These are phyloP conservation scores for Avena eriantha DNA, from an alignment of 176 grass and related monocot genomes.

Conservation along the genomic window DNA sequence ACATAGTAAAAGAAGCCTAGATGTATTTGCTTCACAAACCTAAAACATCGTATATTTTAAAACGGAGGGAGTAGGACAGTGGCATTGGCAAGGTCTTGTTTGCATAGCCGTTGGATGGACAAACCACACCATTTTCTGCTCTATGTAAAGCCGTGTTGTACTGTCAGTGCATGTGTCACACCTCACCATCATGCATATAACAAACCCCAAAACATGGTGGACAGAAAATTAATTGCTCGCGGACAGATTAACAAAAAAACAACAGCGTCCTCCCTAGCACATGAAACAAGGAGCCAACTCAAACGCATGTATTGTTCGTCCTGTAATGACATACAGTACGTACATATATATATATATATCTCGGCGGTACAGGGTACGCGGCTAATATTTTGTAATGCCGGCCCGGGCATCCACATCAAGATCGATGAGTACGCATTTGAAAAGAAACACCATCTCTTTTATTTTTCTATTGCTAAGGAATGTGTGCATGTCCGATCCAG, in stretches of 20 bases:
- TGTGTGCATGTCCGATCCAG: constrained; percentile 25
- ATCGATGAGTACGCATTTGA: constrained; percentile 5
- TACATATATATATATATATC: background rate
- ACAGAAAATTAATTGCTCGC: constrained; percentile 11
- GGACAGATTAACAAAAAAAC: constrained; percentile 30
- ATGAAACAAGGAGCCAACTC: constrained; percentile 40
- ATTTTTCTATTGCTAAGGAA: constrained; percentile 47
- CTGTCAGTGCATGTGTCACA: constrained; percentile 38
- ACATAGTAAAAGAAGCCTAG: no score
- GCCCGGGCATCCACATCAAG: background rate
- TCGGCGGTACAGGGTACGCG: background rate
- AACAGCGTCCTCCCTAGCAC: constrained; percentile 12
- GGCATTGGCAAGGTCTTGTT: background rate
- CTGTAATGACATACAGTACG: background rate
- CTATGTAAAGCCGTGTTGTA: constrained; percentile 29
- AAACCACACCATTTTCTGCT: background rate
- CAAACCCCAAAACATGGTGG: constrained; percentile 26
- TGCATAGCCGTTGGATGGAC: constrained; percentile 44
- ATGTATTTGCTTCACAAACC: no score
- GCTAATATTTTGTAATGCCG: constrained; percentile 41
- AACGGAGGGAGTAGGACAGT: background rate
- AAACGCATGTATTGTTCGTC: constrained; percentile 22
- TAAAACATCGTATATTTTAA: no score
- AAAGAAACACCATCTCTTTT: constrained; percentile 3
- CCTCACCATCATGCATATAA: constrained; percentile 22